Evolutionary conservation across 2,329 filamentous ascomycete species (phyloP), one percentile per base, ranked within the genome.

Genomic region (Diaporthe sp.): DNA sequence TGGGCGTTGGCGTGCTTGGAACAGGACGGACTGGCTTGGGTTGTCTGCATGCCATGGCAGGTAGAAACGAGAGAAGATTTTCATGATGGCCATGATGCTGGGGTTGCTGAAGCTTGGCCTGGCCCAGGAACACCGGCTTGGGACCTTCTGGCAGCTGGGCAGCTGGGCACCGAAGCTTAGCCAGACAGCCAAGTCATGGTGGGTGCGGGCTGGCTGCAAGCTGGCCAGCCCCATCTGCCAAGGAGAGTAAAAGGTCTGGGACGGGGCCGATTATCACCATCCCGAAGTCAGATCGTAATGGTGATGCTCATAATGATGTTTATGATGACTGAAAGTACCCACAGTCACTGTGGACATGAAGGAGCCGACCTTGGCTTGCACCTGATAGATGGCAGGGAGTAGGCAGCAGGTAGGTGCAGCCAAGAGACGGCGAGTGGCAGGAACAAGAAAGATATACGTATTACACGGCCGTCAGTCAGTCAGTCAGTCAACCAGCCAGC

Each of bases 121-220:
- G 31, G 46, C 1, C 44, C 31, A 53, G 62, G 44, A 53, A 49
- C 44, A 51, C 34, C 10, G 62, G 19, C 15, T 13, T 53, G 44
- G 46, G 19, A 39, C 2, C 31, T 39, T 53, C 3, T 51, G 34
- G 46, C 46, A 19, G 28, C 44, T 68, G 46, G 65, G 65, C 46
- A 55, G 19, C 65, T 69, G 46, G 65, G 65, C 65, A 55, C 7
- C 22, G 65, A 69, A 69, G 65, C 65, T 69, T 69, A 69, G 65
- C 65, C 65, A 69, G 46, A 55, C 65, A 55, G 65, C 65, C 65
- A 69, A 69, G 65, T 69, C 49, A 42, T 12, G 31, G 34, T 53
- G 31, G 31, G 39, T 55, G 46, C 28, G 49, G 61, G 49, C 61
- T 28, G 42, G 61, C 34, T 42, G 49, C 49, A 22, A n/a, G 31